Percentiles rank a stretch among this genome's conserved stretches.
phyloP scores from a whole-genome alignment of 179 eudicot species.

The Silene coronaria region DNA sequence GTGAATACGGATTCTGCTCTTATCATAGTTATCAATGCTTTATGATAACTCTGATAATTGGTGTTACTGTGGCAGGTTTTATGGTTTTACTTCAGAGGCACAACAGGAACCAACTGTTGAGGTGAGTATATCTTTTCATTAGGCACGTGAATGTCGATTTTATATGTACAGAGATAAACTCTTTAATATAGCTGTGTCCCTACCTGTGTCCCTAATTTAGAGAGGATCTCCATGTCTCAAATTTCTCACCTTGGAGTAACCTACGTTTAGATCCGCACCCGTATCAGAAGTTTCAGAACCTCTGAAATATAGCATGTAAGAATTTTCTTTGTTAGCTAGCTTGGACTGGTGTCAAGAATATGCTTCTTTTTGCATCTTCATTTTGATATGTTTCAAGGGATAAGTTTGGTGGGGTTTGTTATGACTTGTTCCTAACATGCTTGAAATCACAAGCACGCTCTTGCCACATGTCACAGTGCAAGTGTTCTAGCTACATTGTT shows the following conservation, averaged over 20 bases:
- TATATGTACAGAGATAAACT: neutral
- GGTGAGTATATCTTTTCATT: conserved; percentile 36
- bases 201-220: neutral
- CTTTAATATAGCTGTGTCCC: neutral
- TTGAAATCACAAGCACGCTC: neutral
- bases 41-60: neutral
- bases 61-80: conserved; percentile 45
- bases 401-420: neutral
- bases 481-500: neutral
- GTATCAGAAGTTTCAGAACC: neutral
- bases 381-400: neutral
- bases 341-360: neutral
- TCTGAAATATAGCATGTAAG: neutral
- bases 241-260: neutral
- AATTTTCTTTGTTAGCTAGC: neutral
- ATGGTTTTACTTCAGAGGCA: conserved; percentile 88
- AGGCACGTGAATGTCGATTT: neutral
- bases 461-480: neutral
- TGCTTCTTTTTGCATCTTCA: neutral
- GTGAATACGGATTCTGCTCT: neutral
- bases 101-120: conserved; percentile 92
- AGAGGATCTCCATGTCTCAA: neutral
- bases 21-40: neutral
- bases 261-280: neutral
- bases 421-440: neutral